phyloP scores from a whole-genome alignment of 169 alveolate species.

The Plasmodium vinckei region DNA sequence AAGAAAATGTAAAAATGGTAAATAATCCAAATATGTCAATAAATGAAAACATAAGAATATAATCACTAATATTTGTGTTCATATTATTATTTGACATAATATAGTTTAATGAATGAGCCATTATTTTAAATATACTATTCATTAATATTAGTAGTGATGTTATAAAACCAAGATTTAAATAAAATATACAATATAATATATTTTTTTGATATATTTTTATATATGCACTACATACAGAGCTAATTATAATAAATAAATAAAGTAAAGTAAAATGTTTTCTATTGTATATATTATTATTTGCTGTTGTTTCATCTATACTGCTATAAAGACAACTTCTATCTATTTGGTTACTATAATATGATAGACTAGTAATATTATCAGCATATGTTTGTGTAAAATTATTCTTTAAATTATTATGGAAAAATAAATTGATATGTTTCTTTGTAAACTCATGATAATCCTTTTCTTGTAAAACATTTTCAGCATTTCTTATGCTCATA shows the following conservation, averaged over 20 bases:
- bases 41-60: conserved; percentile 33
- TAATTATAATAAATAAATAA: conserved; percentile 32
- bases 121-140: conserved; percentile 55
- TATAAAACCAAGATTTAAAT: conserved; percentile 50
- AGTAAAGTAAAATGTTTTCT: not conserved
- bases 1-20: conserved; percentile 19
- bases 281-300: conserved; percentile 4
- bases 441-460: not conserved
- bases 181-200: conserved; percentile 52
- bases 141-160: conserved; percentile 50
- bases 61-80: conserved; percentile 35
- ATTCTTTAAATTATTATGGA: not conserved
- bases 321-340: not conserved
- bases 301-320: not conserved
- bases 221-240: conserved; percentile 68
- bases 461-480: not conserved
- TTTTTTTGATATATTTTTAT: conserved; percentile 59
- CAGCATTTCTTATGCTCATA: not conserved
- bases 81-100: conserved; percentile 12
- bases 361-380: not conserved
- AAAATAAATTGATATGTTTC: conserved; percentile 15
- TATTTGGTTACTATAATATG: not conserved
- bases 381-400: not conserved
- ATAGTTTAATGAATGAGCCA: conserved; percentile 62
- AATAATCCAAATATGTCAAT: conserved; percentile 55